Conservation (phyloP, 129 eudicot species). For the Tanacetum coccineum region DNA sequence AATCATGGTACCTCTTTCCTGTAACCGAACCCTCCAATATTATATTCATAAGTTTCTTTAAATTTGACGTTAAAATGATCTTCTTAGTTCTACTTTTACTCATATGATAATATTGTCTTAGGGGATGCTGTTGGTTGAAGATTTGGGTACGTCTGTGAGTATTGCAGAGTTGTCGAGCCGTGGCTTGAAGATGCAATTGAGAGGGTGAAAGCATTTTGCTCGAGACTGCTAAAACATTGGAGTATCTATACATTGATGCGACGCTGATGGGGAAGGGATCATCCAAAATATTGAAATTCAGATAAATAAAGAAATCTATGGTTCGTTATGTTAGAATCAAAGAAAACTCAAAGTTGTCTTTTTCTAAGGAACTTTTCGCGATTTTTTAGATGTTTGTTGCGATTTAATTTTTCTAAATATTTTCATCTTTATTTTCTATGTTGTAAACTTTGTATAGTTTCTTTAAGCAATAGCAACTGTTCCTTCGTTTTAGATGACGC, state of each 20-base stretch:
- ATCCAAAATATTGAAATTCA: background rate
- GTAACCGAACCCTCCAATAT: conserved; percentile 21
- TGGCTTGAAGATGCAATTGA: conserved; percentile 49
- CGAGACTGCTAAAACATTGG: conserved; percentile 34
- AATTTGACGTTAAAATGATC: background rate
- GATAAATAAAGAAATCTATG: background rate
- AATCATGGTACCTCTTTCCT: conserved; percentile 48
- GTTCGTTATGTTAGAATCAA: background rate
- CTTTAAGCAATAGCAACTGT: background rate
- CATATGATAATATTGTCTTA: conserved; percentile 9
- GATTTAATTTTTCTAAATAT: background rate
- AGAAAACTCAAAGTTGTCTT: background rate
- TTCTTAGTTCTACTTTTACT: background rate
- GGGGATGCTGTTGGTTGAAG: conserved; percentile 45
- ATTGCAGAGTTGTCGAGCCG: conserved; percentile 51
- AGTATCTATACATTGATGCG: conserved; percentile 1
- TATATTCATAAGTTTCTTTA: background rate
- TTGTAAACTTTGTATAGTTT: background rate
- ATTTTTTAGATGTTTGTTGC: background rate
- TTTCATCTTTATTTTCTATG: background rate
- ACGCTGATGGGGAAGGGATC: background rate
- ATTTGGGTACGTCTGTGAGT: conserved; percentile 60
- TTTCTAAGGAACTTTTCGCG: background rate
- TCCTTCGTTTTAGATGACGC: background rate
- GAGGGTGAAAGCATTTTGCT: conserved; percentile 51